Conservation (phyloP, 495 filamentous ascomycete species). For the Evernia prunastri region DNA sequence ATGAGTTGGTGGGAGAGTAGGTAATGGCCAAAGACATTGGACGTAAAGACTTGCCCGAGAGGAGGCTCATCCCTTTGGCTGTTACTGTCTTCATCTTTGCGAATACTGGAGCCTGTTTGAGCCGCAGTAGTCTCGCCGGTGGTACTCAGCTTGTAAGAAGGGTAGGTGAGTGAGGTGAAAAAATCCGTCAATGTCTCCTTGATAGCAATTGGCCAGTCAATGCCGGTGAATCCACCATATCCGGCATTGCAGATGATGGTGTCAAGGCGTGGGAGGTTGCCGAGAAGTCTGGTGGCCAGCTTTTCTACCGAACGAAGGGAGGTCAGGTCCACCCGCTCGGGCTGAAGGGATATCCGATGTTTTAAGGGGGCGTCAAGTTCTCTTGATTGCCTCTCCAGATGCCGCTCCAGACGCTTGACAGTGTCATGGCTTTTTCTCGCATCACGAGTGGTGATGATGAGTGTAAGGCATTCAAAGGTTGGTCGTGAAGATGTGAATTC, state of each 20-base stretch:
- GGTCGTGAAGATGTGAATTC: constrained; percentile 73
- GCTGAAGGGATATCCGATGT: constrained; percentile 40
- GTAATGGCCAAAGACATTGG: constrained; percentile 95
- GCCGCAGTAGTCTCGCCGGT: constrained; percentile 49
- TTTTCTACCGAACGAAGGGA: constrained; percentile 49
- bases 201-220: constrained; percentile 61
- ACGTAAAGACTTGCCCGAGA: constrained; percentile 76
- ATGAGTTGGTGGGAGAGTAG: constrained; percentile 73
- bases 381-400: constrained; percentile 31
- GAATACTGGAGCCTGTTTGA: constrained; percentile 22
- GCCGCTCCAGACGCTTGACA: constrained; percentile 34
- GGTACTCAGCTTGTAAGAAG: constrained; percentile 61
- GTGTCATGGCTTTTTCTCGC: constrained; percentile 42
- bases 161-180: constrained; percentile 66
- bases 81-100: constrained; percentile 11
- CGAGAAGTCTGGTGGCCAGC: constrained; percentile 43
- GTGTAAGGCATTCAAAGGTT: constrained; percentile 48
- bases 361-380: constrained; percentile 18
- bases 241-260: constrained; percentile 82
- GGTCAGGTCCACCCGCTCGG: constrained; percentile 51
- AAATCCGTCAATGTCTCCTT: constrained; percentile 59
- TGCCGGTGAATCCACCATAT: constrained; percentile 74
- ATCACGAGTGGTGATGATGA: constrained; percentile 50
- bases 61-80: constrained; percentile 41
- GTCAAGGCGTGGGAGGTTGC: constrained; percentile 61